Evolutionary conservation across 2,329 filamentous ascomycete species (phyloP).

Genomic region (Diatrype stigma): DNA sequence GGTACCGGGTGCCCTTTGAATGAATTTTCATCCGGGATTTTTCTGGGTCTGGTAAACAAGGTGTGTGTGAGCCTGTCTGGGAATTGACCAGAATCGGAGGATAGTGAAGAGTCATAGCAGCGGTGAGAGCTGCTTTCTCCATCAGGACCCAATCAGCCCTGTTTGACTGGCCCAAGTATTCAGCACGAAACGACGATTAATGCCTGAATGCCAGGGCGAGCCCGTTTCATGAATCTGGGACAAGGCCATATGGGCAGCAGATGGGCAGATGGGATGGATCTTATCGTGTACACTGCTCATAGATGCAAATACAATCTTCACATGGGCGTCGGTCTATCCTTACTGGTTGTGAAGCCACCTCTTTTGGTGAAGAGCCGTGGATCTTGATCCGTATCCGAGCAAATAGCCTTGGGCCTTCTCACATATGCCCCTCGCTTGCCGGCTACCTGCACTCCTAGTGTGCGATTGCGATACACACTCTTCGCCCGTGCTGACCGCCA

Average conservation of each 20-base stretch:
- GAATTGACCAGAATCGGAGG: slow-evolving; percentile 11
- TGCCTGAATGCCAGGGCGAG: slow-evolving; percentile 10
- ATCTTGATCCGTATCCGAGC: not conserved
- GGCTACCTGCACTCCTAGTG: slow-evolving; percentile 25
- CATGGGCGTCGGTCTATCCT: not conserved
- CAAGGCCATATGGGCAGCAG: not conserved
- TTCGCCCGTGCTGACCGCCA: slow-evolving; percentile 16
- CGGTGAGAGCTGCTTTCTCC: slow-evolving; percentile 19
- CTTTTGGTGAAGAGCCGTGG: not conserved
- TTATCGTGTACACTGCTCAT: not conserved
- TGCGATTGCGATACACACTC: slow-evolving; percentile 22
- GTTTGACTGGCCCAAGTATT: slow-evolving; percentile 3
- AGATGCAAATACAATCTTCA: not conserved
- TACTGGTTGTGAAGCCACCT: not conserved
- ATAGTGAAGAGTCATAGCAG: slow-evolving; percentile 18
- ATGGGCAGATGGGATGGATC: not conserved
- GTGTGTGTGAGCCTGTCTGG: slow-evolving; percentile 19
- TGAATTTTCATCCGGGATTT: not conserved
- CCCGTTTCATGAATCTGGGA: not conserved
- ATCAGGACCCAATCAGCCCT: not conserved
- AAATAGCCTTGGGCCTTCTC: slow-evolving; percentile 4
- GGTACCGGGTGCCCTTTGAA: slow-evolving; percentile 1
- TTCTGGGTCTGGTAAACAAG: slow-evolving; percentile 12
- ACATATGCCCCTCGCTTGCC: slow-evolving; percentile 16
- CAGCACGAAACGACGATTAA: slow-evolving; percentile 18